Evolutionary conservation across 495 filamentous ascomycete genomes (phyloP).

Genomic region (Amphirosellinia nigrospora): DNA sequence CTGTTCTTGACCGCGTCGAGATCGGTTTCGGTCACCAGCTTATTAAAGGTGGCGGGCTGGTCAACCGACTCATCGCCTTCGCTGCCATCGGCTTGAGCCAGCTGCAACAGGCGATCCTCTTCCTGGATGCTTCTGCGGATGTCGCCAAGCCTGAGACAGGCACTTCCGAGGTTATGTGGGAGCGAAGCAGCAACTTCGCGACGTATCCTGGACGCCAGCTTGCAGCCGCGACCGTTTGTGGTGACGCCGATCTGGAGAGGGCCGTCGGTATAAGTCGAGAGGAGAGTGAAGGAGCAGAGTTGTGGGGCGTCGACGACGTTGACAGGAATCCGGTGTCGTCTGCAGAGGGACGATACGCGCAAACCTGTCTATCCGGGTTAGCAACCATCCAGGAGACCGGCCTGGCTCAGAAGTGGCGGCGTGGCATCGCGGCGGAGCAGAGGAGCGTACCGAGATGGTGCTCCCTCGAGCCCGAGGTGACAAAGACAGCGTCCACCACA

Average conservation of each 20-base stretch:
- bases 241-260: conserved; percentile 95
- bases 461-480: conserved; percentile 68
- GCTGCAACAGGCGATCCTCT: conserved; percentile 58
- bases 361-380: conserved; percentile 48
- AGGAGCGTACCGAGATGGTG: conserved; percentile 19
- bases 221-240: conserved; percentile 94
- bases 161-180: conserved; percentile 79
- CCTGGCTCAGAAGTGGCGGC: neutral
- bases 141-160: conserved; percentile 79
- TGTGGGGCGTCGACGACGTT: conserved; percentile 89
- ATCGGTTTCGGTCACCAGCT: conserved; percentile 74
- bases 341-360: conserved; percentile 77
- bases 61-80: conserved; percentile 83
- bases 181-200: conserved; percentile 83
- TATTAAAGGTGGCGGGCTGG: conserved; percentile 89
- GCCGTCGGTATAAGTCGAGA: conserved; percentile 86
- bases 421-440: neutral
- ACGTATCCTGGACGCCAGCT: conserved; percentile 87
- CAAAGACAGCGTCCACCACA: conserved; percentile 91
- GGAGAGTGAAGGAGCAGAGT: conserved; percentile 89
- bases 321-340: conserved; percentile 81
- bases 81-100: conserved; percentile 48
- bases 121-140: conserved; percentile 75
- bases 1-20: conserved; percentile 75
- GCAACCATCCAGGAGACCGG: neutral